Conservation (phyloP, 1,139 yeast genomes). For the Wickerhamomyces sp. region DNA sequence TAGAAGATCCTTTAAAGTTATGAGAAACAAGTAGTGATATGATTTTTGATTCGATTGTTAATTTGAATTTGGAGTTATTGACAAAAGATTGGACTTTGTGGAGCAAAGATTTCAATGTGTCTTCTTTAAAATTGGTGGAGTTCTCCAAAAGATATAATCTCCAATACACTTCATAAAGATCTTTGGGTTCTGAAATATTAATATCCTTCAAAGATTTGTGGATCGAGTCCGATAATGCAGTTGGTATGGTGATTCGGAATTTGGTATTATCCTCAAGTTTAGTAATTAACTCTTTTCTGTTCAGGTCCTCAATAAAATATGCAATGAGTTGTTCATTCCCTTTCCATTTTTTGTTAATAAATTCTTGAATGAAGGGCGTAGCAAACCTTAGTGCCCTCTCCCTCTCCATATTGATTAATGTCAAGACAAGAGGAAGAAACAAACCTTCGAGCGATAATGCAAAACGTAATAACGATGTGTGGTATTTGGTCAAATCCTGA, state of each 20-base stretch:
- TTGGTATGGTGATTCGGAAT: conserved; percentile 15
- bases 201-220: conserved; percentile 5
- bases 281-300: conserved; percentile 22
- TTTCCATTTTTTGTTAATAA: conserved; percentile 37
- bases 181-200: conserved; percentile 3
- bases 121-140: conserved; percentile 11
- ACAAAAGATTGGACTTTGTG: conserved; percentile 6
- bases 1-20: neutral
- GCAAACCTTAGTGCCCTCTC: conserved; percentile 43
- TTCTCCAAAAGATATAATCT: conserved; percentile 21
- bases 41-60: conserved; percentile 13
- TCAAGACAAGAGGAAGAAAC: conserved; percentile 48
- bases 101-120: conserved; percentile 11
- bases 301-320: conserved; percentile 38
- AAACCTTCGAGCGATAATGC: conserved; percentile 22
- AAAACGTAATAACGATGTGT: conserved; percentile 38
- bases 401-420: conserved; percentile 38
- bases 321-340: conserved; percentile 36
- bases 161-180: conserved; percentile 24
- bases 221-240: conserved; percentile 5
- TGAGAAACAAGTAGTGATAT: conserved; percentile 10
- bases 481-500: conserved; percentile 44
- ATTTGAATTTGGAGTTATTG: conserved; percentile 12
- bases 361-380: conserved; percentile 44
- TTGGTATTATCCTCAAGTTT: conserved; percentile 14